Conservation (phyloP, 441 rosid species). For the Melastoma candidum region DNA sequence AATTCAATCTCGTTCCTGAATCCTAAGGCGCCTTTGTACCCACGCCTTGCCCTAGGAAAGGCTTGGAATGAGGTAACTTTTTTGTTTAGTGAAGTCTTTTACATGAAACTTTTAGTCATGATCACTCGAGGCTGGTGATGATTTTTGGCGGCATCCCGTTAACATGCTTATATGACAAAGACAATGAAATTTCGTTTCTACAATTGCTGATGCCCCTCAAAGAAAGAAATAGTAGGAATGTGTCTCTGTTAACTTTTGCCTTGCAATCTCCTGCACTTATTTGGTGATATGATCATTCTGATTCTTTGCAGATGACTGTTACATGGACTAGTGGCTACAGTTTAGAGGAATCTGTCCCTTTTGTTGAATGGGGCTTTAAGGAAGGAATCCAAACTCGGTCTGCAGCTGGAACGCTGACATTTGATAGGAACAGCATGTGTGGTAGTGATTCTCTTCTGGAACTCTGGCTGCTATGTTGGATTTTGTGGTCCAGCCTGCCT, state of each 20-base stretch:
- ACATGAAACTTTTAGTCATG: too few species aligned
- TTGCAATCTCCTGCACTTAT: not conserved
- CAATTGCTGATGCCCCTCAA: not conserved
- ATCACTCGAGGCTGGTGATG: too few species aligned
- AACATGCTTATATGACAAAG: too few species aligned
- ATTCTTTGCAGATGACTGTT: conserved; percentile 59
- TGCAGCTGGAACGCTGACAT: conserved; percentile 86
- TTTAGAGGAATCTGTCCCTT: conserved; percentile 64
- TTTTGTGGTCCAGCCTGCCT: not conserved
- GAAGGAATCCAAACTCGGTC: conserved; percentile 33
- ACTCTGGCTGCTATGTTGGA: not conserved
- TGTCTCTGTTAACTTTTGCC: not conserved
- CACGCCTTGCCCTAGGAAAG: conserved; percentile 85
- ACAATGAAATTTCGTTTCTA: not conserved
- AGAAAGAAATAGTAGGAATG: too few species aligned
- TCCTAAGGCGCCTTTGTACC: conserved; percentile 86
- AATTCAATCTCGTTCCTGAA: conserved; percentile 45
- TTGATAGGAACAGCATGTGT: conserved; percentile 70
- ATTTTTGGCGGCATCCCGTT: too few species aligned
- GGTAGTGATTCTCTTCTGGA: conserved; percentile 36
- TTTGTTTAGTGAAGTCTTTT: not conserved
- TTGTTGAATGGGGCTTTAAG: conserved; percentile 62
- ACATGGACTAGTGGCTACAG: conserved; percentile 96
- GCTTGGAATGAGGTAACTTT: conserved; percentile 77
- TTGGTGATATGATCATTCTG: conserved; percentile 9